A percentile compares a stretch with the other conserved stretches of the same genome.
phyloP scores from a whole-genome alignment of 441 rosid genomes.

The Manihot esculenta region DNA sequence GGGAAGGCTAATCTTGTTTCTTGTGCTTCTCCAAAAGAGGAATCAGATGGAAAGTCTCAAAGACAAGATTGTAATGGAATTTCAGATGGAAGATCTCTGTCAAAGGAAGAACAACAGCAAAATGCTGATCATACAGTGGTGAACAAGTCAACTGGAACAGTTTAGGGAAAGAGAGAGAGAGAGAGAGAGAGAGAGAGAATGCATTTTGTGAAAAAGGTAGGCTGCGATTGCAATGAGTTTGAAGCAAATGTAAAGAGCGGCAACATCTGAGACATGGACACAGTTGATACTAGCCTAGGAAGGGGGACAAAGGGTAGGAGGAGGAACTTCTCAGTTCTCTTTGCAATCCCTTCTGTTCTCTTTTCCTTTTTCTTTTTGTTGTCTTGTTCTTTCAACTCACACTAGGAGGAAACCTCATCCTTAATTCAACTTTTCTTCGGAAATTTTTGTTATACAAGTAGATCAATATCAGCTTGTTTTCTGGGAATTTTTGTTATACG shows the following conservation, averaged over 20 bases:
- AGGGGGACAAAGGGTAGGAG: conserved; percentile 24
- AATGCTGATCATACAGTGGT: conserved; percentile 22
- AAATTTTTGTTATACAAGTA: conserved; percentile 24
- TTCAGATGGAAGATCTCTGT: conserved; percentile 25
- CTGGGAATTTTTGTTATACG: too few species aligned
- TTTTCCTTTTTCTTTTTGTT: conserved; percentile 21
- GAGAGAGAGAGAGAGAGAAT: conserved; percentile 7
- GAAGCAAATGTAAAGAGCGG: conserved; percentile 58
- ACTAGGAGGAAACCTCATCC: conserved; percentile 22
- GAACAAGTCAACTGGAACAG: conserved; percentile 35
- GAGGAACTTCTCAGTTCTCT: conserved; percentile 30
- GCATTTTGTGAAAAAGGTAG: conserved; percentile 20
- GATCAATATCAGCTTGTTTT: background rate
- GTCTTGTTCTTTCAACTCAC: conserved; percentile 18
- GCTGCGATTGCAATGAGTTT: conserved; percentile 45
- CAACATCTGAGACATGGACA: conserved; percentile 28
- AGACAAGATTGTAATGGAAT: conserved; percentile 45
- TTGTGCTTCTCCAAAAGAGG: conserved; percentile 26
- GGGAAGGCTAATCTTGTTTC: conserved; percentile 29
- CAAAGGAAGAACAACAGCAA: conserved; percentile 37
- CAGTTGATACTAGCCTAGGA: conserved; percentile 19
- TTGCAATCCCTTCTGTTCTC: conserved; percentile 26
- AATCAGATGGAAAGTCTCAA: conserved; percentile 26
- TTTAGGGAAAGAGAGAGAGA: conserved; percentile 11
- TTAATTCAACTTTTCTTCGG: conserved; percentile 2